Evolutionary conservation across 345 rosid genomes (phyloP), one percentile per base, ranked within the genome.

Genomic region (Anastatica hierochuntica): DNA sequence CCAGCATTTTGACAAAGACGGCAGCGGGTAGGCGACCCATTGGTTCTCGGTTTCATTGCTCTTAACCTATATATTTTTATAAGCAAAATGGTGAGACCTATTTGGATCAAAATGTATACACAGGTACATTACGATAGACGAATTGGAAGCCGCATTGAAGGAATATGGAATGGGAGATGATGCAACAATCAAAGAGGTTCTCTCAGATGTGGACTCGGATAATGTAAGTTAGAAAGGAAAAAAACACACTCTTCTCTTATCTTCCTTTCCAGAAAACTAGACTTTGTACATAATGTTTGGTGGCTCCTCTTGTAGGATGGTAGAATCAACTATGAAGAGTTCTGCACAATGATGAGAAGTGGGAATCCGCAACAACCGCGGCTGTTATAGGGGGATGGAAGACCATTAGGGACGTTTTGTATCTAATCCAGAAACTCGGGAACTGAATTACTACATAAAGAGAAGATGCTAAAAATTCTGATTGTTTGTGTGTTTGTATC

Each of bases 1-100:
- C 54, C 95, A 78, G 70, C 75, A 88, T 74, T 92, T 92, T 49
- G 98, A 92, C 56, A 92, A 81, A 64, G 98, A 92, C 56, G 59
- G 74, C 52, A 88, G 94, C 12, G 95, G 96, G 98, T 88, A 50
- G 75, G 81, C 17, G 26, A 33, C 40, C n/a, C n/a, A n/a, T n/a
- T n/a, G n/a, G n/a, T n/a, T n/a, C n/a, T n/a, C n/a, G n/a, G n/a
- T n/a, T n/a, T n/a, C n/a, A 10, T 27, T 30, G 30, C 8, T 31
- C 56, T 19, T 23, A 1, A 30, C 29, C 2, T 3, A 16, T 47
- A 31, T 40, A 46, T 49, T 6, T 17, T 4, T 18, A 47, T 30
- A 29, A 38, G 35, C 36, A 34, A 36, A 24, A 26, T 35, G 12
- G 3, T 49, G 15, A 21, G 12, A 0, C 35, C 6, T 26, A 29